These are phyloP conservation scores for Diaporthe amygdali DNA, from an alignment of 2,329 filamentous ascomycete species.

Conservation along the genomic window DNA sequence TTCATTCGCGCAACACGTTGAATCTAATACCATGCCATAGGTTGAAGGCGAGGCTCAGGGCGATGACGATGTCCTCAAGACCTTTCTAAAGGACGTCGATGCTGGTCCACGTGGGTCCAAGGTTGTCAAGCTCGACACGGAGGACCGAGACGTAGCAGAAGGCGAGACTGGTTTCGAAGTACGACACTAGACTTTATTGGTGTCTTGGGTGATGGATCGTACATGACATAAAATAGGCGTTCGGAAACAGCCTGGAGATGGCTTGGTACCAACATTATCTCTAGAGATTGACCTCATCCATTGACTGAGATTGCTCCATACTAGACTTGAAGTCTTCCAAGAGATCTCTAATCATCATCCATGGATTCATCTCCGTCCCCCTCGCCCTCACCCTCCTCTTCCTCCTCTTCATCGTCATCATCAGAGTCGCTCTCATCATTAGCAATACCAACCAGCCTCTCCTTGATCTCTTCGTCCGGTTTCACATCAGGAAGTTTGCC, in stretches of 20 bases:
- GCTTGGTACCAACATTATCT: constrained; percentile 1
- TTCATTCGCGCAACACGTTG: too few relatives aligned
- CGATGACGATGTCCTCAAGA: constrained; percentile 64
- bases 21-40: constrained; percentile 46
- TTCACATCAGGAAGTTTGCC: constrained; percentile 65
- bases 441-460: constrained; percentile 78
- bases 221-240: not conserved
- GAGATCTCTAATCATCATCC: constrained; percentile 57
- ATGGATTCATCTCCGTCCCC: constrained; percentile 54
- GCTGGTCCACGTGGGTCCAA: constrained; percentile 74
- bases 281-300: not conserved
- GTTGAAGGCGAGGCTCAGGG: constrained; percentile 92
- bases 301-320: not conserved
- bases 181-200: constrained; percentile 36
- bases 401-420: constrained; percentile 63
- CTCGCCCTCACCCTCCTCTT: constrained; percentile 47
- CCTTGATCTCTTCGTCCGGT: constrained; percentile 67
- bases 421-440: constrained; percentile 72
- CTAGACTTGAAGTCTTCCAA: not conserved
- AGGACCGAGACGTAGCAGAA: constrained; percentile 67
- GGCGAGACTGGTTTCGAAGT: constrained; percentile 73
- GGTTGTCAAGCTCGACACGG: constrained; percentile 76
- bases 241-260: not conserved
- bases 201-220: not conserved
- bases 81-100: constrained; percentile 77